Conservation (phyloP, 495 filamentous ascomycete genomes). For the Echria macrotheca region DNA sequence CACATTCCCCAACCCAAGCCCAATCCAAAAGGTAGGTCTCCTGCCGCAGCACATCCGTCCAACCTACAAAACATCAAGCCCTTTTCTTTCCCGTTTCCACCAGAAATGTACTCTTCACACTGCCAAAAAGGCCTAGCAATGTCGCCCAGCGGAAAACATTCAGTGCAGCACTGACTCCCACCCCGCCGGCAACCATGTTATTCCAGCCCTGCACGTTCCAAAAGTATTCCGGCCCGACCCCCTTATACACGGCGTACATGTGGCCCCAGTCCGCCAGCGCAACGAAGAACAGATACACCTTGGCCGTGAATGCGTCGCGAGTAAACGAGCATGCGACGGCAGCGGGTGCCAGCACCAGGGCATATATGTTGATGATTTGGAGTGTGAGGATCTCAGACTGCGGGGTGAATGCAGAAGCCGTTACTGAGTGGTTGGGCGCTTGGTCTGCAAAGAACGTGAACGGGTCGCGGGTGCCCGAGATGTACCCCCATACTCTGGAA, state of each 20-base stretch:
- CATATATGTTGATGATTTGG: slow-evolving; percentile 55
- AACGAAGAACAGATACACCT: slow-evolving; percentile 49
- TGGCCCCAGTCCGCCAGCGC: slow-evolving; percentile 60
- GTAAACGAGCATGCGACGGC: slow-evolving; percentile 49
- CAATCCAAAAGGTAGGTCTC: too few relatives aligned
- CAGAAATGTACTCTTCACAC: too few relatives aligned
- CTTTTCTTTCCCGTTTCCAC: too few relatives aligned
- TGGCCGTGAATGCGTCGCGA: slow-evolving; percentile 44
- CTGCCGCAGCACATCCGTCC: too few relatives aligned
- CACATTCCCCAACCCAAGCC: too few relatives aligned
- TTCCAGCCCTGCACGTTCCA: slow-evolving; percentile 50
- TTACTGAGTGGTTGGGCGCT: slow-evolving; percentile 33
- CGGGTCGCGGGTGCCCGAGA: slow-evolving; percentile 39
- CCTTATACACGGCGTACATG: slow-evolving; percentile 49
- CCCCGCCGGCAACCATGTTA: slow-evolving; percentile 52
- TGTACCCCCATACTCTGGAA: slow-evolving; percentile 26
- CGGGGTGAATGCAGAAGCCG: slow-evolving; percentile 28
- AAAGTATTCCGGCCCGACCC: slow-evolving; percentile 46
- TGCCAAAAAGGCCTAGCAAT: slow-evolving; percentile 50
- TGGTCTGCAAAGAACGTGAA: slow-evolving; percentile 47
- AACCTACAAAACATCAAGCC: too few relatives aligned
- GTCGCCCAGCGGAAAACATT: slow-evolving; percentile 48
- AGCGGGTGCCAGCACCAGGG: slow-evolving; percentile 48
- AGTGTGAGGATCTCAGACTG: slow-evolving; percentile 48
- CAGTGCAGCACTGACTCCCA: slow-evolving; percentile 48